Conservation (phyloP, 768 basidiomycete species). For the Mycena leptocephala region DNA sequence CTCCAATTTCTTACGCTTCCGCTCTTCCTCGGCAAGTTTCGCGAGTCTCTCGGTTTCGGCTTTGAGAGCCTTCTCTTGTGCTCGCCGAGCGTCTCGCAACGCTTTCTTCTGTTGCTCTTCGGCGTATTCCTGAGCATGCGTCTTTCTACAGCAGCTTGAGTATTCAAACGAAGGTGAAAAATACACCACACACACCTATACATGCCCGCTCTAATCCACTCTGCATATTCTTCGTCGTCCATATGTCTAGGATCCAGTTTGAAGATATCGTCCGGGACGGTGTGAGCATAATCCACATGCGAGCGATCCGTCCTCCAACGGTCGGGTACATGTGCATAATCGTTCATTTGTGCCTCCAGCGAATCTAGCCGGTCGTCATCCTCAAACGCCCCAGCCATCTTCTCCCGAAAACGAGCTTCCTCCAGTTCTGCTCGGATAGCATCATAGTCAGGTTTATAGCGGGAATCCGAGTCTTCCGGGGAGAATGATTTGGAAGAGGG, state of each 20-base stretch:
- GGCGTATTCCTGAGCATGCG: slow-evolving; percentile 77
- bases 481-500: slow-evolving; percentile 34
- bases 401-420: slow-evolving; percentile 79
- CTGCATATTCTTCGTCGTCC: slow-evolving; percentile 92
- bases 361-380: slow-evolving; percentile 82
- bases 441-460: slow-evolving; percentile 63
- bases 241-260: slow-evolving; percentile 67
- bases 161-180: slow-evolving; percentile 14
- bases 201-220: slow-evolving; percentile 91
- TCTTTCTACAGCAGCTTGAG: slow-evolving; percentile 62
- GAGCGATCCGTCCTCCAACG: slow-evolving; percentile 68
- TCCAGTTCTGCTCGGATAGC: slow-evolving; percentile 70
- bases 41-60: slow-evolving; percentile 70
- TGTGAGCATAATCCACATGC: slow-evolving; percentile 40
- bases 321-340: slow-evolving; percentile 80
- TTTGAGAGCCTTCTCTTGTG: slow-evolving; percentile 68
- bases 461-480: slow-evolving; percentile 38
- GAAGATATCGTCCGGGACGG: slow-evolving; percentile 55
- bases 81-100: slow-evolving; percentile 66
- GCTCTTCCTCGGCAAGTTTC: slow-evolving; percentile 68
- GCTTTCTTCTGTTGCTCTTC: slow-evolving; percentile 74
- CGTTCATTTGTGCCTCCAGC: slow-evolving; percentile 75
- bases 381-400: slow-evolving; percentile 79
- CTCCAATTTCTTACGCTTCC: slow-evolving; percentile 64
- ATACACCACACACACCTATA: slow-evolving; percentile 69